Evolutionary conservation across 139 green algal genomes (phyloP), one percentile per base, ranked within the genome.

Genomic region (Picochlorum sp.): DNA sequence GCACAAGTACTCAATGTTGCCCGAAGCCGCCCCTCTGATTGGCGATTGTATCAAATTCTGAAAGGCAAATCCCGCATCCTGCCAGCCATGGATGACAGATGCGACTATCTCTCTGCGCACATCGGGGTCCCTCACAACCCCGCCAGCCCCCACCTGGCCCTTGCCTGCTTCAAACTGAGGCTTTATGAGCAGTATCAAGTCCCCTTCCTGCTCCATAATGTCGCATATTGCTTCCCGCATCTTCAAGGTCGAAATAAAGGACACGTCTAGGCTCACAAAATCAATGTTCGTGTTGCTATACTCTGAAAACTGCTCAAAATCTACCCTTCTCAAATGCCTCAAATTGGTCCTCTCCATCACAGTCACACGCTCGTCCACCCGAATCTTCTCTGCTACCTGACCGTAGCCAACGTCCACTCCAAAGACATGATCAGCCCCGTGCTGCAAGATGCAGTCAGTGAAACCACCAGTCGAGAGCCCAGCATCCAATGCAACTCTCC

Each of bases 391-490:
- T n/a, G 80, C 78, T 30, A 98, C 87, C 74, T 95, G 87, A 16
- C 89, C 92, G 61, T 96, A 92, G 0, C 92, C 93, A 4, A 98
- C 93, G 67, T 98, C 93, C 9, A 98, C 80, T 26, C 93, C 93
- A 72, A 91, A 89, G 50, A 98, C 93, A 11, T 56, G 61, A 0
- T 54, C 57, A 0, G 86, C 87, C 4, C 93, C 93, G 6, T 71
- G 57, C 80, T 98, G 92, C 71, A 98, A 79, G 64, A 97, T 72
- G 79, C 91, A 97, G 74, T 98, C 92, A 49, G 92, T 89, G 76
- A 98, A 98, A 52, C 93, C 93, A 14, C 93, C 93, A 1, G 93
- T 98, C 11, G 89, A 97, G 34, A 98, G 77, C 0, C 93, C 93
- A 30, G 89, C 80, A 67, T 98, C 93, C 14, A 98, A 72, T 2